Evolutionary conservation across 495 filamentous ascomycete genomes (phyloP).

Genomic region (Aspergillus sclerotiicarbonarius): DNA sequence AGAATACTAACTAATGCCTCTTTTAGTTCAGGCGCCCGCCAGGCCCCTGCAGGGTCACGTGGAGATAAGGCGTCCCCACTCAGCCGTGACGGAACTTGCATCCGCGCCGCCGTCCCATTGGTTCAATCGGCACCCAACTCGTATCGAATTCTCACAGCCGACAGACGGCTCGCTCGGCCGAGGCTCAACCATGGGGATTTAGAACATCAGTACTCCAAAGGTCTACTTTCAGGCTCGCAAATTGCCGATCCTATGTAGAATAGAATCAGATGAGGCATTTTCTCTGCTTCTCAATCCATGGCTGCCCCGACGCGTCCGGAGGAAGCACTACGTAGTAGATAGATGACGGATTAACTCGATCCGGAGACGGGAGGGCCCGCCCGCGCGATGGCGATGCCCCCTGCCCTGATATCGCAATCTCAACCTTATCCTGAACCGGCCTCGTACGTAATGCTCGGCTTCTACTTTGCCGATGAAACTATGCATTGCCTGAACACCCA

Average conservation of each 20-base stretch:
- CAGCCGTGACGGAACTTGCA: background rate
- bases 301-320: background rate
- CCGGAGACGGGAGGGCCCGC: background rate
- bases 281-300: no score
- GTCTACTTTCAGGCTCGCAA: no score
- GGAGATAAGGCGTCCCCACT: conserved; percentile 18
- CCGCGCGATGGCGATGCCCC: background rate
- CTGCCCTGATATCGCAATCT: background rate
- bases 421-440: background rate
- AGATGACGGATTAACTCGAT: background rate
- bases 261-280: no score
- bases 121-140: no score
- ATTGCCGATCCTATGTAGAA: no score
- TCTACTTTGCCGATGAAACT: background rate
- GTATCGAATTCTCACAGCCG: no score
- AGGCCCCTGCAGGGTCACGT: conserved; percentile 11
- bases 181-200: no score
- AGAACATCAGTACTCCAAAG: no score
- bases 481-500: no score
- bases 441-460: background rate
- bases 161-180: no score
- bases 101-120: no score
- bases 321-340: background rate
- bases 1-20: background rate
- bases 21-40: background rate